phyloP scores from a whole-genome alignment of 805 yeast species.

The Ogataea philodendri region DNA sequence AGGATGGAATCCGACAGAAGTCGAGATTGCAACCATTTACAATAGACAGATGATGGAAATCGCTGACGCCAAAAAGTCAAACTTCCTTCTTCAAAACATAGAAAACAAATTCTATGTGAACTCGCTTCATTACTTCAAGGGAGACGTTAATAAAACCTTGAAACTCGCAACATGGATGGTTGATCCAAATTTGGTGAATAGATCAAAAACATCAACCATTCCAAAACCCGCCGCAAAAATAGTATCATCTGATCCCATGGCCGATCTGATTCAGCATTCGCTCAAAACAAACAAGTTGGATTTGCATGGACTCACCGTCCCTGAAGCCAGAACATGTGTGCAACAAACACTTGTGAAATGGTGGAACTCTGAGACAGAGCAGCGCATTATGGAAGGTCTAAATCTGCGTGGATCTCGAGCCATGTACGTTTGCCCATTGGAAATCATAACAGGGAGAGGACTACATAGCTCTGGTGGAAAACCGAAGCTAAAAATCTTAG shows the following conservation, averaged over 20 bases:
- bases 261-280: constrained; percentile 1
- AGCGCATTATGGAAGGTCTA: constrained; percentile 42
- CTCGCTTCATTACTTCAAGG: constrained; percentile 6
- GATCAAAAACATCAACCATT: too few species aligned
- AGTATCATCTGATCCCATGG: not conserved
- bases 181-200: too few species aligned
- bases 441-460: constrained; percentile 67
- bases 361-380: constrained; percentile 59
- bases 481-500: constrained; percentile 45
- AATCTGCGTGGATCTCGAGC: constrained; percentile 36
- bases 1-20: constrained; percentile 6
- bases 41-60: constrained; percentile 1
- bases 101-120: constrained; percentile 7
- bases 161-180: constrained; percentile 1
- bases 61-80: not conserved
- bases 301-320: constrained; percentile 53
- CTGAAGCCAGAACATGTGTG: constrained; percentile 44
- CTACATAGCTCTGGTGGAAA: constrained; percentile 60
- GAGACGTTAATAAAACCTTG: constrained; percentile 3
- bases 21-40: constrained; percentile 1
- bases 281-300: constrained; percentile 39
- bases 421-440: constrained; percentile 41
- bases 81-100: constrained; percentile 1
- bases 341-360: constrained; percentile 43
- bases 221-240: not conserved